A percentile compares a stretch with the other conserved stretches of the same genome.
phyloP scores from a whole-genome alignment of 192 early-diverging fungal genomes.

The Umbelopsis isabellina region DNA sequence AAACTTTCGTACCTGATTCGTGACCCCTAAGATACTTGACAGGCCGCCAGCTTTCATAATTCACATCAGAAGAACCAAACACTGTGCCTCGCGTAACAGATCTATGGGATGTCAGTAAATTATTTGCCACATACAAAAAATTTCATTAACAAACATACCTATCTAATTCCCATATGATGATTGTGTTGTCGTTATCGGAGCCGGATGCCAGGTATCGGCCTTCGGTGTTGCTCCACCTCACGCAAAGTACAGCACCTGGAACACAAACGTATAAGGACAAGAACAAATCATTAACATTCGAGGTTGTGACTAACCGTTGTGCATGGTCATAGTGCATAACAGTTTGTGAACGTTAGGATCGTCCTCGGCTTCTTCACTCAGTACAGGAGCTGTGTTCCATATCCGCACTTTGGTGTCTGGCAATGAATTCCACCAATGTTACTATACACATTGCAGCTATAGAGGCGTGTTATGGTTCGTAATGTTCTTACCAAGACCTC shows the following conservation, averaged over 20 bases:
- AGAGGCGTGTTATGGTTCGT: neutral
- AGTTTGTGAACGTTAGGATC: constrained; percentile 60
- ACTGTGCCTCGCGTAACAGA: constrained; percentile 32
- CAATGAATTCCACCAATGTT: neutral
- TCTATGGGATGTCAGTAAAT: constrained; percentile 20
- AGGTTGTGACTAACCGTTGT: constrained; percentile 62
- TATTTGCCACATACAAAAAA: neutral
- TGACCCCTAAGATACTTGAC: constrained; percentile 79
- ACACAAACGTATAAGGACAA: neutral
- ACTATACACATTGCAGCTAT: neutral
- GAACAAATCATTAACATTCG: neutral
- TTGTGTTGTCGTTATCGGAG: constrained; percentile 85
- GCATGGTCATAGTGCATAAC: constrained; percentile 78
- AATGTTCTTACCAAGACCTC: constrained; percentile 65
- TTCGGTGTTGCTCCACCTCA: constrained; percentile 75
- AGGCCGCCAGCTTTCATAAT: constrained; percentile 75
- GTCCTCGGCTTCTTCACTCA: constrained; percentile 49
- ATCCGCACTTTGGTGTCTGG: constrained; percentile 87
- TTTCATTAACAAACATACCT: constrained; percentile 31
- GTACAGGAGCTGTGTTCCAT: constrained; percentile 79
- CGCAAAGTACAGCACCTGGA: constrained; percentile 83
- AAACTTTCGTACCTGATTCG: constrained; percentile 63
- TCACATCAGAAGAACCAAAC: constrained; percentile 54
- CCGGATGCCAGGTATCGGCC: constrained; percentile 85
- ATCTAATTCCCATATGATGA: constrained; percentile 90